Evolutionary conservation across 495 filamentous ascomycete species (phyloP).

Genomic region (Penicillium canescens): DNA sequence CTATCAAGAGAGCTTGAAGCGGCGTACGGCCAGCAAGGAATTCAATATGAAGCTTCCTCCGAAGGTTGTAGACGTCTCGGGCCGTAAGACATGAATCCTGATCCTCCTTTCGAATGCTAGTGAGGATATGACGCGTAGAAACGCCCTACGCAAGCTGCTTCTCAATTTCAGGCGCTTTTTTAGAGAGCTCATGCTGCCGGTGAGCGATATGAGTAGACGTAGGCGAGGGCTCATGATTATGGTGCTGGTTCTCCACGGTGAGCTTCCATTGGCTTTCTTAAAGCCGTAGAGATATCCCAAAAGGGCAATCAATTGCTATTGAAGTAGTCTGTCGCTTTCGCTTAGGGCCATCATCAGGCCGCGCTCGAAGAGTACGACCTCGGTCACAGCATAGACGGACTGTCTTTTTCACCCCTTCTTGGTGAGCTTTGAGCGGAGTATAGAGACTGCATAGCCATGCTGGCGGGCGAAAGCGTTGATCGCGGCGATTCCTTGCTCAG

Average conservation of each 20-base stretch:
- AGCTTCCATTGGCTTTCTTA: background rate
- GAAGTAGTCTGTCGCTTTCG: too few species aligned
- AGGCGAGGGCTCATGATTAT: background rate
- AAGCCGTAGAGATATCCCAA: background rate
- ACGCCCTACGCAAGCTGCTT: background rate
- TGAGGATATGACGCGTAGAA: background rate
- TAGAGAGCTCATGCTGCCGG: background rate
- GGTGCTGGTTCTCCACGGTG: background rate
- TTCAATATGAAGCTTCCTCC: background rate
- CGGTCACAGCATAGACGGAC: too few species aligned
- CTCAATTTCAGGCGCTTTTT: background rate
- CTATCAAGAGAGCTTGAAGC: too few species aligned
- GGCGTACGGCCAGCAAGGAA: too few species aligned
- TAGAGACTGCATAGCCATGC: too few species aligned
- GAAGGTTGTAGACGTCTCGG: constrained; percentile 4
- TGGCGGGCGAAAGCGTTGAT: too few species aligned
- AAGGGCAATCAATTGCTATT: background rate
- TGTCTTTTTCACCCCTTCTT: too few species aligned
- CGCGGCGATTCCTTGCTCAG: too few species aligned
- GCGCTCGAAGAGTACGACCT: too few species aligned
- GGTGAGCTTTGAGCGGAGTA: too few species aligned
- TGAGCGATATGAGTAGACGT: background rate
- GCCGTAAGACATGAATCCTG: background rate
- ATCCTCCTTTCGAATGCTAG: background rate
- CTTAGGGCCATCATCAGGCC: too few species aligned